Percentiles rank a stretch among this genome's conserved stretches.
Evolutionary conservation across 306 rosid genomes (phyloP).

Genomic region (Gillenia trifoliata): DNA sequence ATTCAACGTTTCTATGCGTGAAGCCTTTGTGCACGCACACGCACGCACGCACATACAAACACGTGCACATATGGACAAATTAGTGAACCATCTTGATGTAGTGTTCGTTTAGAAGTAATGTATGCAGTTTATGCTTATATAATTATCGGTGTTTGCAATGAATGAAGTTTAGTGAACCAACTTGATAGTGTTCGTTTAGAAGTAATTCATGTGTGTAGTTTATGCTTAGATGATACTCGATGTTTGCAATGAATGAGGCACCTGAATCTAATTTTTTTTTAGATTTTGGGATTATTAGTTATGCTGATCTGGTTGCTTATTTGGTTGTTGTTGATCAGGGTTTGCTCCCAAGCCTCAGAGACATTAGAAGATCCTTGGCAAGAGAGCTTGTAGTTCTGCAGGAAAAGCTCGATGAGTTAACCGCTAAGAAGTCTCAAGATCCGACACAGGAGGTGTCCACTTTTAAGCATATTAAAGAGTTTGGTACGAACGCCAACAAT

Average conservation of each 20-base stretch:
- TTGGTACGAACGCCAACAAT: neutral
- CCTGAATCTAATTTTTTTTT: neutral
- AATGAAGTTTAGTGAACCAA: neutral
- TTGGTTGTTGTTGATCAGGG: constrained; percentile 38
- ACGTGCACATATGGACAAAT: neutral
- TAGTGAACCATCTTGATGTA: neutral
- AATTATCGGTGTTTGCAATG: neutral
- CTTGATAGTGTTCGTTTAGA: neutral
- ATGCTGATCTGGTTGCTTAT: neutral
- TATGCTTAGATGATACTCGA: neutral
- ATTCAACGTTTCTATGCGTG: too few relatives aligned
- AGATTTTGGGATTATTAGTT: neutral
- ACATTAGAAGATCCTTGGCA: constrained; percentile 71
- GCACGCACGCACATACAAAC: neutral
- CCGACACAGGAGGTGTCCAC: constrained; percentile 2
- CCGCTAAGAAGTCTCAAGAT: constrained; percentile 16
- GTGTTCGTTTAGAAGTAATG: neutral
- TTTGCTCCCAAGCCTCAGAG: constrained; percentile 58
- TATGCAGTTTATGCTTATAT: neutral
- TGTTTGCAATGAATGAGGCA: neutral
- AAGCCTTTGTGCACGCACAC: too few relatives aligned
- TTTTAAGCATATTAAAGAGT: constrained; percentile 11
- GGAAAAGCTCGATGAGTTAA: constrained; percentile 61
- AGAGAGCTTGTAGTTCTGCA: constrained; percentile 68
- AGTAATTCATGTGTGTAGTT: neutral